Percentiles rank a stretch among this genome's conserved stretches.
phyloP scores from a whole-genome alignment of 768 basidiomycete species.

The Suillus subaureus region DNA sequence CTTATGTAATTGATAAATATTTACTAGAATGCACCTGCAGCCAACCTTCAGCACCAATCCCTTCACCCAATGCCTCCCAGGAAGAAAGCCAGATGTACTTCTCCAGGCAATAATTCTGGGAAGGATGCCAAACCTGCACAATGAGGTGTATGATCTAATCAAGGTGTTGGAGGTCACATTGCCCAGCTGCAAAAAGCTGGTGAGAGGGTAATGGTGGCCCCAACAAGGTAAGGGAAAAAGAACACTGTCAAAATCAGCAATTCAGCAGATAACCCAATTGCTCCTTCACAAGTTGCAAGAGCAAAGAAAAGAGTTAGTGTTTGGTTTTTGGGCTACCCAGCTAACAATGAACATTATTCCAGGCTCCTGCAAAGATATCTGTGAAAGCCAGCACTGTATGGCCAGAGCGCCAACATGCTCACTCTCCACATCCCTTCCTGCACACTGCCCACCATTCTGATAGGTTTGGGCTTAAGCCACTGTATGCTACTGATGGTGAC shows the following conservation, averaged over 20 bases:
- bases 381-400: not conserved
- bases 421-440: not conserved
- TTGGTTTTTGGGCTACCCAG: not conserved
- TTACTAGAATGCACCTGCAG: too few relatives aligned
- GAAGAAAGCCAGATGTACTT: too few relatives aligned
- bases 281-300: not conserved
- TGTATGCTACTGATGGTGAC: not conserved
- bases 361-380: constrained; percentile 1
- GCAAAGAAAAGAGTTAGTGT: not conserved
- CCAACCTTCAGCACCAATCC: too few relatives aligned
- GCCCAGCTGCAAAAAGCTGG: not conserved
- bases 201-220: not conserved
- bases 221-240: not conserved
- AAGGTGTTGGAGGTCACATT: not conserved
- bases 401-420: not conserved
- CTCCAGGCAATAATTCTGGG: too few relatives aligned
- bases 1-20: too few relatives aligned
- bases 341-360: not conserved
- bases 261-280: not conserved
- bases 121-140: too few relatives aligned
- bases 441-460: not conserved
- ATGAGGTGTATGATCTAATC: not conserved
- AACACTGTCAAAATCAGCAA: not conserved
- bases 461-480: not conserved
- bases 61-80: too few relatives aligned